Conservation (phyloP, 345 rosid species). For the Acer saccharum region DNA sequence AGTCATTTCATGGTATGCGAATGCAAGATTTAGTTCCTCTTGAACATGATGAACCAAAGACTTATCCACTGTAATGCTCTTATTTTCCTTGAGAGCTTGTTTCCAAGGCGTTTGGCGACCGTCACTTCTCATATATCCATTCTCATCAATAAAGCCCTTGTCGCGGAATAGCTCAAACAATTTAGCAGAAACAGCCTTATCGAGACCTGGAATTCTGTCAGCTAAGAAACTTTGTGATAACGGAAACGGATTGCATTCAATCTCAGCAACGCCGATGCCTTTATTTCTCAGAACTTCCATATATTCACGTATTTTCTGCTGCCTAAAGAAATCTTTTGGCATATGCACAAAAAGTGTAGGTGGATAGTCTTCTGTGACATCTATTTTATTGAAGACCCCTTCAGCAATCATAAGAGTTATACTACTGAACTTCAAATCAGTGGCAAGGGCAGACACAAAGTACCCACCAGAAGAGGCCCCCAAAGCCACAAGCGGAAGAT, state of each 20-base stretch:
- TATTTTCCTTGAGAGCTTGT: conserved; percentile 42
- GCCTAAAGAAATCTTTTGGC: conserved; percentile 76
- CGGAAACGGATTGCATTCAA: conserved; percentile 71
- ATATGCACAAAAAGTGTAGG: conserved; percentile 90
- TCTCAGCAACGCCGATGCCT: conserved; percentile 76
- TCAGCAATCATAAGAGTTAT: conserved; percentile 83
- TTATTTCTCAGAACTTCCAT: conserved; percentile 51
- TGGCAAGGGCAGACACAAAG: conserved; percentile 80
- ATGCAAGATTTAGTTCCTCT: conserved; percentile 92
- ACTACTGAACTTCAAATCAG: conserved; percentile 60
- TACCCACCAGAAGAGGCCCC: conserved; percentile 97
- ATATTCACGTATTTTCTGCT: conserved; percentile 61
- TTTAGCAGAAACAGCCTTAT: conserved; percentile 45
- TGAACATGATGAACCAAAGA: conserved; percentile 67
- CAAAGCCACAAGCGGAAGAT: conserved; percentile 80
- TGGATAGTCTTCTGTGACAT: conserved; percentile 58
- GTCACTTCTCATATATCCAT: conserved; percentile 76
- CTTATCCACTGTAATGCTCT: conserved; percentile 40
- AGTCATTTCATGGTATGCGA: conserved; percentile 93
- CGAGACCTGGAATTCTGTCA: conserved; percentile 67
- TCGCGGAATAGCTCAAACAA: conserved; percentile 55
- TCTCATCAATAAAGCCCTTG: conserved; percentile 65
- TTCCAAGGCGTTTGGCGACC: conserved; percentile 76
- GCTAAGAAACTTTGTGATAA: conserved; percentile 52
- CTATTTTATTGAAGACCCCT: conserved; percentile 68